Evolutionary conservation across 2,329 filamentous ascomycete species (phyloP).

Genomic region (Paraphoma chrysanthemicola): DNA sequence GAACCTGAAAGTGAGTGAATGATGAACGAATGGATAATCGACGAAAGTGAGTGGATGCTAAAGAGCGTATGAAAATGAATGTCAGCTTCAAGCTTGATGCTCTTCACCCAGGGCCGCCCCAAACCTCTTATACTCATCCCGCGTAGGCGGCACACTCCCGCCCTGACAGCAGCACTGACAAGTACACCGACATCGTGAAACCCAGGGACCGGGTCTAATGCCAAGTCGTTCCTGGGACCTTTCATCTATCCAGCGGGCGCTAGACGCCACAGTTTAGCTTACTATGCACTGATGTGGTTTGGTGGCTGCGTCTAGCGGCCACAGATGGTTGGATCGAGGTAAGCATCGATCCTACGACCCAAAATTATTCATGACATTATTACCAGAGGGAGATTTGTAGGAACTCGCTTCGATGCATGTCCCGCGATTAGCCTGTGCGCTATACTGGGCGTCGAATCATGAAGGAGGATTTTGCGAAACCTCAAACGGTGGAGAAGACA

Average conservation of each 20-base stretch:
- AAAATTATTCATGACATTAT: slow-evolving; percentile 24
- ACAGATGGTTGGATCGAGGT: slow-evolving; percentile 26
- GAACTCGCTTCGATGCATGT: slow-evolving; percentile 28
- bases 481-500: slow-evolving; percentile 27
- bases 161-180: slow-evolving; percentile 20
- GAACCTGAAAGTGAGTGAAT: slow-evolving; percentile 20
- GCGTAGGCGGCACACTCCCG: slow-evolving; percentile 19
- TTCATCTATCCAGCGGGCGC: slow-evolving; percentile 35
- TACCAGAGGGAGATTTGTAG: slow-evolving; percentile 24
- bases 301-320: slow-evolving; percentile 26
- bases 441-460: slow-evolving; percentile 23
- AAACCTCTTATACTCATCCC: slow-evolving; percentile 33
- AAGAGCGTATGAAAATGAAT: slow-evolving; percentile 41
- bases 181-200: slow-evolving; percentile 16
- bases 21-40: slow-evolving; percentile 33
- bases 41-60: slow-evolving; percentile 36
- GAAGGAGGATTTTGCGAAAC: slow-evolving; percentile 14
- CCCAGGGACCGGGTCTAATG: slow-evolving; percentile 20
- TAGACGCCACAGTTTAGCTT: slow-evolving; percentile 9
- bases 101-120: slow-evolving; percentile 10
- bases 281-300: neutral
- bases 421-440: slow-evolving; percentile 17
- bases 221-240: slow-evolving; percentile 21
- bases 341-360: slow-evolving; percentile 24
- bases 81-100: slow-evolving; percentile 43